These are phyloP conservation scores for Inga leiocalycina DNA, from an alignment of 306 rosid genomes.

Conservation along the genomic window DNA sequence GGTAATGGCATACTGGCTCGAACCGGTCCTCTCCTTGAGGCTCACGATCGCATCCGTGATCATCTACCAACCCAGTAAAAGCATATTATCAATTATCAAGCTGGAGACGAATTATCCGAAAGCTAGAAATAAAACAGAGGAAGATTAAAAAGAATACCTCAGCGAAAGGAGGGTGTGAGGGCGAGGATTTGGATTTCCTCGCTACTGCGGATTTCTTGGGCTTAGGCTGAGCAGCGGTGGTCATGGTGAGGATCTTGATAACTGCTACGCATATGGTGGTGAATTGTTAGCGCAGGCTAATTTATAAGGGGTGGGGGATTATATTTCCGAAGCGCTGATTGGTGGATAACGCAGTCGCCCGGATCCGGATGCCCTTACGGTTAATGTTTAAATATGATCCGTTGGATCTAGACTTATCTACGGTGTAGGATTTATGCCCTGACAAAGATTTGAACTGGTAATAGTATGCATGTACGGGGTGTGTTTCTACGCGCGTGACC, in stretches of 20 bases:
- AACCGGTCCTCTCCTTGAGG: conserved; percentile 83
- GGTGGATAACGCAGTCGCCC: conserved; percentile 42
- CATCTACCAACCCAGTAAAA: conserved; percentile 52
- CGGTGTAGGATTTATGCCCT: conserved; percentile 36
- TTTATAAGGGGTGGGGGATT: conserved; percentile 37
- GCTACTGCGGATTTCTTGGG: conserved; percentile 33
- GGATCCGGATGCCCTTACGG: conserved; percentile 45
- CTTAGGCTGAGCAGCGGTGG: conserved; percentile 18
- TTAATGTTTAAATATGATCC: conserved; percentile 54
- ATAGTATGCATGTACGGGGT: neutral
- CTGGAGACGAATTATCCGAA: neutral
- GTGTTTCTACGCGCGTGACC: neutral
- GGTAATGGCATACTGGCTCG: conserved; percentile 88
- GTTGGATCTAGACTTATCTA: conserved; percentile 52
- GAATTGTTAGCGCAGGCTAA: fast-evolving
- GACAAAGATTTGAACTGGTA: neutral
- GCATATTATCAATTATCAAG: neutral
- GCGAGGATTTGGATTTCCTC: conserved; percentile 37
- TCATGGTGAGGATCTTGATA: conserved; percentile 8
- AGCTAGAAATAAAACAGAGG: neutral
- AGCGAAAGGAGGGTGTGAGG: conserved; percentile 65
- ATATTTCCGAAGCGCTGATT: conserved; percentile 47
- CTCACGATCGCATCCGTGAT: conserved; percentile 69
- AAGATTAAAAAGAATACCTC: conserved; percentile 50
- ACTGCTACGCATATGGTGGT: neutral